phyloP scores from a whole-genome alignment of 768 basidiomycete species.

The Leccinum arenicola region DNA sequence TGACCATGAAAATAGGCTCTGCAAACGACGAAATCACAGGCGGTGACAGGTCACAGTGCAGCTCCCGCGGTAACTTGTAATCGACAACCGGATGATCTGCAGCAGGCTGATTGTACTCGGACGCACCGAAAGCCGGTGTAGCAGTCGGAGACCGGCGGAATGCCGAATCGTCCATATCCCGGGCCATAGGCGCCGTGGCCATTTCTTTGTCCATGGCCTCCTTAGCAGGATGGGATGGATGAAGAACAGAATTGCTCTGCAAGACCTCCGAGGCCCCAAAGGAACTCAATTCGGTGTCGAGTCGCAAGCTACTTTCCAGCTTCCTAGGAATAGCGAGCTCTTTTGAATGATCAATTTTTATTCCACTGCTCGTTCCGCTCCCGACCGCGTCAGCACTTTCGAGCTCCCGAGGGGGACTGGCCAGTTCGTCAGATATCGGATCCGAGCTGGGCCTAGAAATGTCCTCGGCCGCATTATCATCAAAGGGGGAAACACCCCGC shows the following conservation, averaged over 20 bases:
- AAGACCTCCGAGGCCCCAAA: background rate
- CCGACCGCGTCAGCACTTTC: constrained; percentile 14
- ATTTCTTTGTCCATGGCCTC: constrained; percentile 4
- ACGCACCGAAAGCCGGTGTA: background rate
- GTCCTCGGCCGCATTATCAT: constrained; percentile 5
- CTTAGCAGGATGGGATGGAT: background rate
- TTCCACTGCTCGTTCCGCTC: constrained; percentile 6
- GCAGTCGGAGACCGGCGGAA: background rate
- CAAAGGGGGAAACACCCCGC: background rate
- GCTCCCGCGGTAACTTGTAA: constrained; percentile 59
- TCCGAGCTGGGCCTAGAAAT: constrained; percentile 14
- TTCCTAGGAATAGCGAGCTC: background rate
- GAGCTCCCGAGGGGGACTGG: constrained; percentile 13
- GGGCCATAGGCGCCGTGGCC: background rate
- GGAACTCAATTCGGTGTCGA: constrained; percentile 2
- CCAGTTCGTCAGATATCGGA: constrained; percentile 13
- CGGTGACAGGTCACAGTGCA: constrained; percentile 56
- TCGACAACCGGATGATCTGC: constrained; percentile 36
- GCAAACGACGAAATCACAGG: constrained; percentile 57
- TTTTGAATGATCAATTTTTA: constrained; percentile 7
- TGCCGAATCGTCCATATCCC: background rate
- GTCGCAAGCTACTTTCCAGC: background rate
- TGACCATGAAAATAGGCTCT: constrained; percentile 76
- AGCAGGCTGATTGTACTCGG: constrained; percentile 12
- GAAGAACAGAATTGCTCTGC: background rate